phyloP scores from a whole-genome alignment of 306 rosid species.

The Sophora flavescens region DNA sequence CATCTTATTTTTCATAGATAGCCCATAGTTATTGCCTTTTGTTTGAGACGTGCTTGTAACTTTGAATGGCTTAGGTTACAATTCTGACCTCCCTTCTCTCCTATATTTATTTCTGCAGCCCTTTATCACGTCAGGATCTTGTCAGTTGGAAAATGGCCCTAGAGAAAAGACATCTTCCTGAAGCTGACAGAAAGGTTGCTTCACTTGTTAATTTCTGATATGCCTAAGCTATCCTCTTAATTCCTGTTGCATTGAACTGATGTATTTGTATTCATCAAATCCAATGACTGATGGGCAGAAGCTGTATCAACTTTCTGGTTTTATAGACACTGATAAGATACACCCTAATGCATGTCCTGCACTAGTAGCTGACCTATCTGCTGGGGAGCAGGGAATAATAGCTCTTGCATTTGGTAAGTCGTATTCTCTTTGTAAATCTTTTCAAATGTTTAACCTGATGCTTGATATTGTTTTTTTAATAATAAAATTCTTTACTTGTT shows the following conservation, averaged over 20 bases:
- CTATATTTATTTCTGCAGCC: constrained; percentile 63
- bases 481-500: background rate
- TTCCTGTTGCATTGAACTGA: constrained; percentile 45
- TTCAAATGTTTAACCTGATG: background rate
- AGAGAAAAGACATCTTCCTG: constrained; percentile 91
- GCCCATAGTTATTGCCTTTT: constrained; percentile 39
- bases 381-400: constrained; percentile 92
- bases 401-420: constrained; percentile 93
- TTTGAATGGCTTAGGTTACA: constrained; percentile 20
- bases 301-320: constrained; percentile 83
- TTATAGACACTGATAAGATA: constrained; percentile 87
- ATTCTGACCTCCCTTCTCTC: constrained; percentile 38
- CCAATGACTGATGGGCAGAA: constrained; percentile 62
- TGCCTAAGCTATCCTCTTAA: constrained; percentile 38
- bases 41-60: constrained; percentile 34
- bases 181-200: constrained; percentile 87
- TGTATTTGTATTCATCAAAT: constrained; percentile 41
- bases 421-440: constrained; percentile 29
- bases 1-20: constrained; percentile 29
- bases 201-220: constrained; percentile 45
- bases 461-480: constrained; percentile 14
- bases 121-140: constrained; percentile 96
- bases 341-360: constrained; percentile 99
- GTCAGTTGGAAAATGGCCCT: constrained; percentile 98
- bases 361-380: constrained; percentile 87